These are phyloP conservation scores for Cicer chorassanicum DNA, from an alignment of 306 rosid species.

Conservation along the genomic window DNA sequence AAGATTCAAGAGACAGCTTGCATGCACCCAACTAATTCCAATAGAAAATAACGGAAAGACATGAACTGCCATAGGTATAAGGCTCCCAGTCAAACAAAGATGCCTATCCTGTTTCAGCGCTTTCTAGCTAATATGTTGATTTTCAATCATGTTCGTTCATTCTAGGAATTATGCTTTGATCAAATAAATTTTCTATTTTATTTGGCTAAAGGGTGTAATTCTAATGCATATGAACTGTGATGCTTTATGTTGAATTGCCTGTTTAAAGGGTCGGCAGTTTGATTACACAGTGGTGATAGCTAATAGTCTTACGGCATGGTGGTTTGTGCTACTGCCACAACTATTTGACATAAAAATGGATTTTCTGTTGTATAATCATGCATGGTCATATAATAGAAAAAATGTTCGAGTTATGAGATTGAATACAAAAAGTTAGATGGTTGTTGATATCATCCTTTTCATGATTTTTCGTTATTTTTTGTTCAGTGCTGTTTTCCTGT, in stretches of 20 bases:
- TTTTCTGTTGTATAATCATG: constrained; percentile 31
- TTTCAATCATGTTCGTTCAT: constrained; percentile 25
- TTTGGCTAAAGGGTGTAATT: constrained; percentile 33
- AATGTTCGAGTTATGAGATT: not conserved
- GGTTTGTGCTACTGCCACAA: constrained; percentile 36
- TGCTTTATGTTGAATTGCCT: constrained; percentile 32
- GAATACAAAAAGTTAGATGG: not conserved
- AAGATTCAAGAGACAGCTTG: constrained; percentile 23
- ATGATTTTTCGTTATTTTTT: not conserved
- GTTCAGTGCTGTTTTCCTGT: constrained; percentile 2
- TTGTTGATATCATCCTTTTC: constrained; percentile 22
- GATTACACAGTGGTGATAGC: constrained; percentile 19
- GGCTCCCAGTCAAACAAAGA: constrained; percentile 13
- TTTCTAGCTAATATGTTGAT: constrained; percentile 13
- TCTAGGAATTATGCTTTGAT: constrained; percentile 8
- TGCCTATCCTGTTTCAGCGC: constrained; percentile 27
- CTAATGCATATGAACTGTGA: not conserved
- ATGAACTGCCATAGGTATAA: constrained; percentile 13
- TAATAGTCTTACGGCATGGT: constrained; percentile 3
- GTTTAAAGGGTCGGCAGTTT: constrained; percentile 22
- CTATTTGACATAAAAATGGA: constrained; percentile 30
- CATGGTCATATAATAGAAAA: constrained; percentile 15
- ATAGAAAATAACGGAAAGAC: constrained; percentile 30
- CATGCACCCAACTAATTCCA: not conserved
- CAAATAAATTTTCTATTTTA: not conserved